Percentiles rank a stretch among this genome's conserved stretches.
Conservation (phyloP, 768 basidiomycete genomes). For the Panus rudis region DNA sequence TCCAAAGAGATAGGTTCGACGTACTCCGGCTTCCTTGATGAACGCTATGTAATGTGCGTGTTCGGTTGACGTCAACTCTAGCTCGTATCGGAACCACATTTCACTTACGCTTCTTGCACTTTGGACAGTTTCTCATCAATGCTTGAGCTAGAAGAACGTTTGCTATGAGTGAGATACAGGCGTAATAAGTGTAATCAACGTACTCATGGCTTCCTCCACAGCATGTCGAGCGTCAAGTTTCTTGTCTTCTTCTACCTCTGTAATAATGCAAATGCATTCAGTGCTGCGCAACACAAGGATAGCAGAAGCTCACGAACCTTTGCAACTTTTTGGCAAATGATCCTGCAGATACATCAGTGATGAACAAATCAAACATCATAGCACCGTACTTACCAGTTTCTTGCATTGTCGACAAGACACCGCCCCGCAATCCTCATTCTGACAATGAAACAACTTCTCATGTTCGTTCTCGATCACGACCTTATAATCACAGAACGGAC, state of each 20-base stretch:
- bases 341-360: no score
- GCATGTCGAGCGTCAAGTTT: constrained; percentile 67
- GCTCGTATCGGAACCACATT: no score
- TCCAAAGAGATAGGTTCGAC: no score
- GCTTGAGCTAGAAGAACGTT: constrained; percentile 49
- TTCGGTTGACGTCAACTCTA: no score
- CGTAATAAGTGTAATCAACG: constrained; percentile 14
- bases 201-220: constrained; percentile 93
- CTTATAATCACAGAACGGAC: constrained; percentile 87
- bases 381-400: constrained; percentile 42
- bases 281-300: background rate
- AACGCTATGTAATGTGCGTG: constrained; percentile 55
- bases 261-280: constrained; percentile 5
- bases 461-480: constrained; percentile 46
- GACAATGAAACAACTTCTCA: constrained; percentile 38
- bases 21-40: constrained; percentile 71
- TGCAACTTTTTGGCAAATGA: constrained; percentile 75
- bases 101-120: constrained; percentile 65
- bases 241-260: constrained; percentile 73
- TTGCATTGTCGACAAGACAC: constrained; percentile 80
- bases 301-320: constrained; percentile 39
- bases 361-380: no score
- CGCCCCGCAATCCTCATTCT: constrained; percentile 60
- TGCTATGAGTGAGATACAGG: constrained; percentile 6
- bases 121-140: constrained; percentile 83